These are phyloP conservation scores for Teunomyces pallodes DNA, from an alignment of 805 yeast species.

Conservation along the genomic window DNA sequence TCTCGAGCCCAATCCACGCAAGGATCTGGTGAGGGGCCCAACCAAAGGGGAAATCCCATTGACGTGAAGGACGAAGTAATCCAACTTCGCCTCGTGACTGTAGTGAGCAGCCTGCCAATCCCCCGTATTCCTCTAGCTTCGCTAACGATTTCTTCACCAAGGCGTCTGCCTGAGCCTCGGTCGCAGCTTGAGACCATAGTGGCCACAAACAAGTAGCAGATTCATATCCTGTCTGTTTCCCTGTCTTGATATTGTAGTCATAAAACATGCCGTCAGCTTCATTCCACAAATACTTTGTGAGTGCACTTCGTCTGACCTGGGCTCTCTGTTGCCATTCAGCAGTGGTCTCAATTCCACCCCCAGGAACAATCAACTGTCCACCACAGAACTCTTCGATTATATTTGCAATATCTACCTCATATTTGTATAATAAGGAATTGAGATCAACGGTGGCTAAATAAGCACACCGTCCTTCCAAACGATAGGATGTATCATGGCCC, in stretches of 20 bases:
- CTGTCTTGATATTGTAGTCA: conserved; percentile 70
- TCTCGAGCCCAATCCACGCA: conserved; percentile 82
- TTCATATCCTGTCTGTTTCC: conserved; percentile 63
- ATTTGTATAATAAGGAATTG: conserved; percentile 81
- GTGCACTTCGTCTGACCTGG: conserved; percentile 45
- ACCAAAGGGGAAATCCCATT: conserved; percentile 97
- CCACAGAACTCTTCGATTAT: conserved; percentile 57
- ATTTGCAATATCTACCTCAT: conserved; percentile 79
- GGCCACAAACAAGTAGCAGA: conserved; percentile 93
- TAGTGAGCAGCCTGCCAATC: conserved; percentile 81
- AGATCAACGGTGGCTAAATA: conserved; percentile 87
- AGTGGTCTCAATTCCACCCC: conserved; percentile 40
- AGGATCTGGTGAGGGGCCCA: conserved; percentile 99
- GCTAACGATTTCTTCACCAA: conserved; percentile 58
- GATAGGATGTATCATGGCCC: conserved; percentile 92
- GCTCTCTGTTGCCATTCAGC: conserved; percentile 66
- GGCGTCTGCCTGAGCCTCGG: conserved; percentile 61
- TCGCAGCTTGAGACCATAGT: conserved; percentile 75
- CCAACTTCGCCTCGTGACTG: conserved; percentile 70
- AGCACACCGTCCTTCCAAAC: conserved; percentile 89
- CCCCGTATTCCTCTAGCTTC: conserved; percentile 83
- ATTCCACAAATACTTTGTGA: conserved; percentile 80
- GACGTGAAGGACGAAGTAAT: conserved; percentile 77
- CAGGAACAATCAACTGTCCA: conserved; percentile 36
- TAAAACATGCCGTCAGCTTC: conserved; percentile 73